These are phyloP conservation scores for Agapanthus africanus DNA, from an alignment of 106 monocot species.

Conservation along the genomic window DNA sequence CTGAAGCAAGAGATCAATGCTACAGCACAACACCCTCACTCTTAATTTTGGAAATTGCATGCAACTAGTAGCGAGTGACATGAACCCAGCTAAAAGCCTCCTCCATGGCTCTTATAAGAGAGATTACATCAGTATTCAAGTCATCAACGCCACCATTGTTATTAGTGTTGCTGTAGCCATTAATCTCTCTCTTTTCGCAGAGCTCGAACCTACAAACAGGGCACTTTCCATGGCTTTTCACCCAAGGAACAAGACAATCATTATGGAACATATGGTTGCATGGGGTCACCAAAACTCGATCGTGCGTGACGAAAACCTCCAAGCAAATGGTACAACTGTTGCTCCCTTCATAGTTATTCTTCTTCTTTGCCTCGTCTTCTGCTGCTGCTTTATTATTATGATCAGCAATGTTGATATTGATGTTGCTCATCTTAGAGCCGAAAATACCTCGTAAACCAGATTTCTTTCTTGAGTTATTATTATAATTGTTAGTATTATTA, in stretches of 20 bases:
- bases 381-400: too few relatives aligned
- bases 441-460: conserved; percentile 25
- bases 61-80: not conserved
- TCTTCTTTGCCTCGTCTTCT: conserved; percentile 1
- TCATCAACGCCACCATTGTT: not conserved
- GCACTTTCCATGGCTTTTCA: conserved; percentile 63
- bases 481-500: too few relatives aligned
- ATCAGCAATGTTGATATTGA: not conserved
- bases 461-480: conserved; percentile 17
- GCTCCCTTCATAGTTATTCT: too few relatives aligned
- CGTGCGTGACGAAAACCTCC: conserved; percentile 35
- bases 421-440: conserved; percentile 18
- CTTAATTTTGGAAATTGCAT: not conserved
- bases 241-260: conserved; percentile 64
- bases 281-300: conserved; percentile 55
- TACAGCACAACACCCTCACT: not conserved
- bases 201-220: conserved; percentile 52
- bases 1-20: not conserved
- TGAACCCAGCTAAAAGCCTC: conserved; percentile 49
- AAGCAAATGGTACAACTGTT: conserved; percentile 51
- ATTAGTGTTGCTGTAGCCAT: not conserved
- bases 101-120: conserved; percentile 62
- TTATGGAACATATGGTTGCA: conserved; percentile 73
- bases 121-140: conserved; percentile 20
- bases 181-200: conserved; percentile 23